Evolutionary conservation across 306 rosid genomes (phyloP).

Genomic region (Gastrolobium villosum): DNA sequence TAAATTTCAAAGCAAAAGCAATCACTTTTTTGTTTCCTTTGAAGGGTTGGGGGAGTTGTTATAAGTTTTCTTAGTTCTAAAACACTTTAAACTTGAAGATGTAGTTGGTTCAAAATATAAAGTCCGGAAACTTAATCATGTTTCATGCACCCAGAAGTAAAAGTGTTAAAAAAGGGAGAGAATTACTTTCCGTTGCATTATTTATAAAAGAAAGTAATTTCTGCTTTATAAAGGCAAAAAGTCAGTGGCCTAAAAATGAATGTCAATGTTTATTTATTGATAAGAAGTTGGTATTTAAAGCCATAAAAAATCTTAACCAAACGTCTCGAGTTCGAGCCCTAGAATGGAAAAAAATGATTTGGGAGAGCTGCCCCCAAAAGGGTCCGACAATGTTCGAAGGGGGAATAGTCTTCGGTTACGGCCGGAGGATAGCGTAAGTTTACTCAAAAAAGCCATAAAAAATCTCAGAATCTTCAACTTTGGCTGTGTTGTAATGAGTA

Average conservation of each 20-base stretch:
- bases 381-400: too few species aligned
- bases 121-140: background rate
- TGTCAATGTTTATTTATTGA: conserved; percentile 3
- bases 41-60: conserved; percentile 7
- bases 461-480: conserved; percentile 17
- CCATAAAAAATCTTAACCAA: too few species aligned
- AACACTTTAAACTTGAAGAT: background rate
- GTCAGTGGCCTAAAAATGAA: background rate
- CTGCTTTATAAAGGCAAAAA: background rate
- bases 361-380: too few species aligned
- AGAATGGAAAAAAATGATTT: too few species aligned
- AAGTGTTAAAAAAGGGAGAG: background rate
- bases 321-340: too few species aligned
- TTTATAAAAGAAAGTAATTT: background rate
- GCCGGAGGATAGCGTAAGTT: too few species aligned
- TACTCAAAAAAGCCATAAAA: too few species aligned
- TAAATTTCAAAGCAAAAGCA: background rate
- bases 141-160: background rate
- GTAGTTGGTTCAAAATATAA: background rate
- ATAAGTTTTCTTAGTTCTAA: conserved; percentile 9
- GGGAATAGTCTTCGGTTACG: too few species aligned
- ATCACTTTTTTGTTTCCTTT: conserved; percentile 13
- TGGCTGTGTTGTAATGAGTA: background rate
- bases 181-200: background rate
- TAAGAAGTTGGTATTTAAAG: background rate